Conservation (phyloP, 345 rosid genomes). For the Dovyalis caffra region DNA sequence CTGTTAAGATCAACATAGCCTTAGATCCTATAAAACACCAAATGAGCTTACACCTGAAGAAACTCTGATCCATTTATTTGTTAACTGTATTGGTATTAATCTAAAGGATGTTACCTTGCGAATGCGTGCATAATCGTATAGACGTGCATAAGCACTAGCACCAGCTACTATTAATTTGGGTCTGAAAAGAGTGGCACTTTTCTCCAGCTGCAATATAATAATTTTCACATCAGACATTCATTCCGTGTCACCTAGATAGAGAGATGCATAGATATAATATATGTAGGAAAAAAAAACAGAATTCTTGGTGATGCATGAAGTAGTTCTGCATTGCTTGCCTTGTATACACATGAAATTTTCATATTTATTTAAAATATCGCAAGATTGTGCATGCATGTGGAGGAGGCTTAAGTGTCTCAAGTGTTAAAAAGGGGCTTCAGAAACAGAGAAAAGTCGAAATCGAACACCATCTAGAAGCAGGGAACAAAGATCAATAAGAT, state of each 20-base stretch:
- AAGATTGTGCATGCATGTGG: not conserved
- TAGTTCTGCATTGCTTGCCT: not conserved
- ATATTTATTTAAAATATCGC: not conserved
- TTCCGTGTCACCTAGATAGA: not conserved
- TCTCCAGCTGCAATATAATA: slow-evolving; percentile 70
- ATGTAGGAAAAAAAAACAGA: not conserved
- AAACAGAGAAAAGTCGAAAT: not conserved
- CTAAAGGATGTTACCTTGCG: slow-evolving; percentile 60
- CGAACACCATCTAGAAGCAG: not conserved
- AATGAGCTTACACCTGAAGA: slow-evolving; percentile 3
- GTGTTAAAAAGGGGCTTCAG: no score
- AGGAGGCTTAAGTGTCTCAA: no score
- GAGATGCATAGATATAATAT: not conserved
- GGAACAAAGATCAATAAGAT: not conserved
- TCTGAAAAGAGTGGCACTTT: slow-evolving; percentile 90
- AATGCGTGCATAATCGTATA: slow-evolving; percentile 87
- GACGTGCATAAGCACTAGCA: slow-evolving; percentile 94
- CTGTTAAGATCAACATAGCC: slow-evolving; percentile 35
- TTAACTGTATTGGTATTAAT: not conserved
- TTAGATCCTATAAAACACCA: slow-evolving; percentile 12
- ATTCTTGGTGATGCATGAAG: not conserved
- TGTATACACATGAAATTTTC: not conserved
- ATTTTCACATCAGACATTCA: not conserved
- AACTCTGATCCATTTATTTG: slow-evolving; percentile 1
- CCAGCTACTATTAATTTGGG: slow-evolving; percentile 97